Percentiles rank a stretch among this genome's conserved stretches.
phyloP scores from a whole-genome alignment of 1,139 yeast species.

The Scheffersomyces segobiensis region DNA sequence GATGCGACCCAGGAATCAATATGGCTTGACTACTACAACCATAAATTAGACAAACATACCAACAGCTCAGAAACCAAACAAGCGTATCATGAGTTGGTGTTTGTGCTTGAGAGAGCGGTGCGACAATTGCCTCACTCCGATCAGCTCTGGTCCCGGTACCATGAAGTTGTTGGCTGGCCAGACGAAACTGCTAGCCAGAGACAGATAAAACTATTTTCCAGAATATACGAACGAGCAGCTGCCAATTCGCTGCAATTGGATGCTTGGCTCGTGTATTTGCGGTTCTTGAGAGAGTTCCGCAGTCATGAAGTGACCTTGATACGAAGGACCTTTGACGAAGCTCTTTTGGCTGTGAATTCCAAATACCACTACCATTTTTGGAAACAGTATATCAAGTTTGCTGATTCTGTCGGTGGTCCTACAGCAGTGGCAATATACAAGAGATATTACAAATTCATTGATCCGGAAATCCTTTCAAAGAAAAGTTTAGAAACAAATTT shows the following conservation, averaged over 20 bases:
- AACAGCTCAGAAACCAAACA: constrained; percentile 13
- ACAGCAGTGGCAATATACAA: constrained; percentile 44
- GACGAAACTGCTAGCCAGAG: not conserved
- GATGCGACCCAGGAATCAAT: constrained; percentile 41
- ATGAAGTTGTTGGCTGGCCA: not conserved
- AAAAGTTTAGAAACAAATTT: not conserved
- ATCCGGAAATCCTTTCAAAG: constrained; percentile 11
- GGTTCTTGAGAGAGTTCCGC: constrained; percentile 38
- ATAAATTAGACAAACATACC: constrained; percentile 14
- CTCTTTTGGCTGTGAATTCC: constrained; percentile 51
- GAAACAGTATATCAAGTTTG: constrained; percentile 58
- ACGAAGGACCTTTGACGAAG: constrained; percentile 51
- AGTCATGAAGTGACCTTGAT: constrained; percentile 40
- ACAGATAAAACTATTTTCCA: not conserved
- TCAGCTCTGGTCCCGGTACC: constrained; percentile 58
- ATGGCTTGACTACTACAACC: constrained; percentile 58
- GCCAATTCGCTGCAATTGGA: not conserved
- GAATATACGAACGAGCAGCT: not conserved
- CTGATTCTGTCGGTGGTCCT: constrained; percentile 43
- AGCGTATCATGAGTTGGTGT: constrained; percentile 29
- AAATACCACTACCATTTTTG: constrained; percentile 61
- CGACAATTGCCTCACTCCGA: constrained; percentile 46
- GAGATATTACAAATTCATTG: constrained; percentile 40
- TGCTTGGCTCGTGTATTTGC: constrained; percentile 33
- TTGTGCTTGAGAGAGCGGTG: constrained; percentile 58